Conservation (phyloP, 257 asterid genomes). For the Ilex aquifolium region DNA sequence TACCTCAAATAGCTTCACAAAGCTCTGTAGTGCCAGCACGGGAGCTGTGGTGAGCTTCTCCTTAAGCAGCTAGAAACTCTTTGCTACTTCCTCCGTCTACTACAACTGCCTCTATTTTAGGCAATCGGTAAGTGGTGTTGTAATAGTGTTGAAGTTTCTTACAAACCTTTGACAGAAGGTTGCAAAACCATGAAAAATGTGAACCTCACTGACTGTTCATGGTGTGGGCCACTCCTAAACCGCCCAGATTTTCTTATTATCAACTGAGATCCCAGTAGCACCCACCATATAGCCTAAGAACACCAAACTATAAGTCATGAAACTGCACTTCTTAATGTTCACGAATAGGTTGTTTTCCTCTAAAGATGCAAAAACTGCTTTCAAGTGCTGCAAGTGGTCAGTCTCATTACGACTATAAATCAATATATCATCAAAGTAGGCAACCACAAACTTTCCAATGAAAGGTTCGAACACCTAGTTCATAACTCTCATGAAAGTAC, state of each 20-base stretch:
- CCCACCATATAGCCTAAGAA: not conserved
- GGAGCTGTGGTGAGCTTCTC: too few species aligned
- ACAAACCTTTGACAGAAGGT: not conserved
- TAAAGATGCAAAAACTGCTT: not conserved
- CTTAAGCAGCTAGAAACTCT: not conserved
- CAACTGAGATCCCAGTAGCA: too few species aligned
- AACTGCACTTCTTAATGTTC: not conserved
- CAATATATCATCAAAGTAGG: not conserved
- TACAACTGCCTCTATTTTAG: not conserved
- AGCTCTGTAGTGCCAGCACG: too few species aligned
- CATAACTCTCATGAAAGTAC: not conserved
- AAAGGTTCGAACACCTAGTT: not conserved
- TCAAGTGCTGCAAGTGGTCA: not conserved
- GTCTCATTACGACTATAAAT: not conserved
- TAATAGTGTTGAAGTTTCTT: too few species aligned
- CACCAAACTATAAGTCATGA: not conserved
- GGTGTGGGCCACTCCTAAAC: conserved; percentile 1
- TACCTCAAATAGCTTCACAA: too few species aligned
- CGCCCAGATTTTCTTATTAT: not conserved
- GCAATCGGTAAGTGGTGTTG: not conserved
- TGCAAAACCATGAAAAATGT: conserved; percentile 1
- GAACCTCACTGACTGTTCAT: not conserved
- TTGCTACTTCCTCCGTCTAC: not conserved
- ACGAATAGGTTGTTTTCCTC: not conserved
- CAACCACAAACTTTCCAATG: not conserved